Base-by-base conservation (phyloP, 495 filamentous ascomycete genomes). In the Aspergillus ellipticus region DNA sequence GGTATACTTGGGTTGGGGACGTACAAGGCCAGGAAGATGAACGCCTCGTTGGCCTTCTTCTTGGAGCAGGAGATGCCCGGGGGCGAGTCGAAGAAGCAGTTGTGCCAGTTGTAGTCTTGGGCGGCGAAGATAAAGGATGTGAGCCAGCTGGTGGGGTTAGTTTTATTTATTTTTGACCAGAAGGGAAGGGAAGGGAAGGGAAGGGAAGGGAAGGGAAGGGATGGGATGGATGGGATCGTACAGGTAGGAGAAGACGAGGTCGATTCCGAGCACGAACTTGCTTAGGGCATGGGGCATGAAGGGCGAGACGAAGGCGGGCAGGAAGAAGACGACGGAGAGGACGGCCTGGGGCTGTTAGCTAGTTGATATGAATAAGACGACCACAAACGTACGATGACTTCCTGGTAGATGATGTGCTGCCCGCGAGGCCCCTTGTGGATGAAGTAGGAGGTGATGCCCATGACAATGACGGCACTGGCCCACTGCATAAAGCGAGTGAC, bases 181-280 rank as follows among this genome's bases (percentile, higher is more conserved):
- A n/a, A n/a, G n/a, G n/a, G n/a, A n/a, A n/a, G n/a, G n/a, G n/a
- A n/a, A n/a, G n/a, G n/a, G n/a, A n/a, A n/a, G n/a, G n/a, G n/a
- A n/a, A n/a, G n/a, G n/a, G n/a, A n/a, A n/a, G n/a, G n/a, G 9
- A 43, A 0, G 24, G 47, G 17, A 24, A 37, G 35, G 21, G 9
- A 61, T 8, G 5, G 42, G 42, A 11, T 11, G 1, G 19, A 21
- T 19, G 21, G 24, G n/a, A n/a, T n/a, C 68, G 22, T 72, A 78
- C 75, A 86, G 79, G 58, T 86, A 85, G 2, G 82, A 84, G 69
- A 86, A 85, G 59, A 85, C 68, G 24, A 85, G 60, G 62, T 84
- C 82, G 65, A 85, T 82, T 0, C 74, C 53, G 21, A 83, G 66
- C 35, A 80, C 67, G 26, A 74, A 76, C 51, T 70, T 72, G 68